Conservation (phyloP, 2,329 filamentous ascomycete species). For the Ceratocystis ficicola region DNA sequence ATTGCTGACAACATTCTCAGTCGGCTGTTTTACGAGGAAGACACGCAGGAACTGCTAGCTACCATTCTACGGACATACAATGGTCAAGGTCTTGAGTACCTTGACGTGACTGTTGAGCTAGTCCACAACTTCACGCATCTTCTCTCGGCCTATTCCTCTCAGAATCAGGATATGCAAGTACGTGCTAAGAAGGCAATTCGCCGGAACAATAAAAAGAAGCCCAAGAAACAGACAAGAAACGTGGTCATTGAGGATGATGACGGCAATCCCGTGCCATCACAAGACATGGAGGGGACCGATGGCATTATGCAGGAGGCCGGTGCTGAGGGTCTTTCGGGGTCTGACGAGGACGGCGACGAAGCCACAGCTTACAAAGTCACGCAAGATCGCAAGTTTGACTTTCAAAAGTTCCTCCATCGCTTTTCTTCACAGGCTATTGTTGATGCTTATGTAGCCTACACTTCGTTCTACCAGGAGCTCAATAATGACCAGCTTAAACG, state of each 20-base stretch:
- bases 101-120: conserved; percentile 84
- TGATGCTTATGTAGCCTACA: conserved; percentile 75
- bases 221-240: conserved; percentile 29
- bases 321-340: conserved; percentile 28
- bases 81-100: conserved; percentile 83
- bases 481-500: conserved; percentile 72
- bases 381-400: conserved; percentile 87
- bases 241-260: conserved; percentile 18
- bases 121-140: conserved; percentile 85
- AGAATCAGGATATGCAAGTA: conserved; percentile 87
- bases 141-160: conserved; percentile 84
- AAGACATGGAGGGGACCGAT: conserved; percentile 6
- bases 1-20: conserved; percentile 96
- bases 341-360: conserved; percentile 49
- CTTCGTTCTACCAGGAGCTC: conserved; percentile 69
- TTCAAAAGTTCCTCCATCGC: conserved; percentile 64
- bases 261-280: conserved; percentile 10
- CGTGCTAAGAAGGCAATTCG: conserved; percentile 64
- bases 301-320: conserved; percentile 26
- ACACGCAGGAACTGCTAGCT: conserved; percentile 78
- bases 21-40: conserved; percentile 96
- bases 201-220: conserved; percentile 55
- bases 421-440: conserved; percentile 78
- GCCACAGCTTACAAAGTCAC: conserved; percentile 56
- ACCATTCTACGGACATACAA: conserved; percentile 77